A percentile compares a stretch with the other conserved stretches of the same genome.
These are phyloP conservation scores for Globisporangium middletonii DNA, from an alignment of 352 stramenopile species.

Conservation along the genomic window DNA sequence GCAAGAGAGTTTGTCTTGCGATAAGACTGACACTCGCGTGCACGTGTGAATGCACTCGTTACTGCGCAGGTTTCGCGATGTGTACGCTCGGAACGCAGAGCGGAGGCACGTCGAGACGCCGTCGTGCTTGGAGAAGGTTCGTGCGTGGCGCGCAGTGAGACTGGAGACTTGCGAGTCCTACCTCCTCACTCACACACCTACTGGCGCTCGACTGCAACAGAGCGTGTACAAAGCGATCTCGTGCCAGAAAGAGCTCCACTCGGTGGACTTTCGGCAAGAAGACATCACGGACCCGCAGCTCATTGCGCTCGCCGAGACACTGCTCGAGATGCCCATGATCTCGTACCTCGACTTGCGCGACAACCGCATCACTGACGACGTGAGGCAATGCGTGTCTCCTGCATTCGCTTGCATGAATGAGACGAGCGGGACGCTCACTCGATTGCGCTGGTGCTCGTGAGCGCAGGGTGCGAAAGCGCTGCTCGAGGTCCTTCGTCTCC, in stretches of 20 bases:
- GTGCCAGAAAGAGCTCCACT: conserved; percentile 69
- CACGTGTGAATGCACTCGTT: neutral
- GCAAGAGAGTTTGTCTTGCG: no score
- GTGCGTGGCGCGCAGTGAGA: neutral
- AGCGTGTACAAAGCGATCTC: conserved; percentile 85
- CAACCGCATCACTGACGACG: conserved; percentile 76
- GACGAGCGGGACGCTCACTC: neutral
- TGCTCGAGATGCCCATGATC: conserved; percentile 72
- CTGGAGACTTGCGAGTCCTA: neutral
- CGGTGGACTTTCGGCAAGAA: conserved; percentile 70
- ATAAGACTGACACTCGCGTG: neutral
- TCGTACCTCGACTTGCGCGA: conserved; percentile 71
- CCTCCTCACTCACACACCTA: neutral
- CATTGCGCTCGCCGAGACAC: conserved; percentile 67
- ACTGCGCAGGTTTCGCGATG: conserved; percentile 51
- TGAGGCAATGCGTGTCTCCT: conserved; percentile 14
- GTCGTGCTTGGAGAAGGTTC: conserved; percentile 64
- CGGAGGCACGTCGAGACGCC: conserved; percentile 51
- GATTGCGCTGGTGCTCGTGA: neutral
- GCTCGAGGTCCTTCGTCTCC: conserved; percentile 68
- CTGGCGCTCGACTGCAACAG: conserved; percentile 15
- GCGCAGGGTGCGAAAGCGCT: conserved; percentile 59
- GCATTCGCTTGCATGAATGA: neutral
- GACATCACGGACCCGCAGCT: conserved; percentile 76
- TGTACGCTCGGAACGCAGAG: conserved; percentile 58